Conservation (phyloP, 1,284 basidiomycete genomes). For the Peniophora sp. region DNA sequence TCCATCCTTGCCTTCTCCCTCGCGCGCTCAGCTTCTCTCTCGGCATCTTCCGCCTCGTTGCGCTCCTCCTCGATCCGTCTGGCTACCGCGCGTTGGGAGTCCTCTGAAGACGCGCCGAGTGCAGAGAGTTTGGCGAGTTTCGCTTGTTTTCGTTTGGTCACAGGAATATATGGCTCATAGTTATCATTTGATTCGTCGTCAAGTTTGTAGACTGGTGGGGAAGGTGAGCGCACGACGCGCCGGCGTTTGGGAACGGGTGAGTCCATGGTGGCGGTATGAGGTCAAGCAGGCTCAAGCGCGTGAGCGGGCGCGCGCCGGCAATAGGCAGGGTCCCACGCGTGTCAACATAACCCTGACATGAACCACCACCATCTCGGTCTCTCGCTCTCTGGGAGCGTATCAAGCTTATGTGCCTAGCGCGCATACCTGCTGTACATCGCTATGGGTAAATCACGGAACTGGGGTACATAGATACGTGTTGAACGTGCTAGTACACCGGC, state of each 20-base stretch:
- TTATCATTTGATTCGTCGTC: constrained; percentile 58
- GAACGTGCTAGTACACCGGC: no score
- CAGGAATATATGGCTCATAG: constrained; percentile 84
- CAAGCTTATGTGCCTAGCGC: no score
- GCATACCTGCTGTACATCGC: no score
- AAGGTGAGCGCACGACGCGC: constrained; percentile 45
- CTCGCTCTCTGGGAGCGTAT: no score
- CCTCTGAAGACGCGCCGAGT: constrained; percentile 32
- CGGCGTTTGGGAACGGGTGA: constrained; percentile 31
- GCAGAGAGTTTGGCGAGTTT: constrained; percentile 72
- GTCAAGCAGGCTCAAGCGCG: no score
- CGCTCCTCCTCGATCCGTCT: constrained; percentile 48
- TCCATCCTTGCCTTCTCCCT: constrained; percentile 74
- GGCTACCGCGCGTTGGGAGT: constrained; percentile 46
- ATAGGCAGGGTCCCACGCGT: not conserved
- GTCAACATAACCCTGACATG: constrained; percentile 18
- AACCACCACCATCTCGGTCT: constrained; percentile 1
- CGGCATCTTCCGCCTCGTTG: constrained; percentile 65
- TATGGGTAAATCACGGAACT: no score
- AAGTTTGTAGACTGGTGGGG: constrained; percentile 51
- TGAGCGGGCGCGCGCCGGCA: no score
- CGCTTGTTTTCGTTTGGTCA: constrained; percentile 78
- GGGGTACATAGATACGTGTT: no score
- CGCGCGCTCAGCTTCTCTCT: constrained; percentile 63
- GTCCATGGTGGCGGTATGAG: not conserved